These are phyloP conservation scores for Myxozyma kluyveri DNA, from an alignment of 805 yeast species.

Conservation along the genomic window DNA sequence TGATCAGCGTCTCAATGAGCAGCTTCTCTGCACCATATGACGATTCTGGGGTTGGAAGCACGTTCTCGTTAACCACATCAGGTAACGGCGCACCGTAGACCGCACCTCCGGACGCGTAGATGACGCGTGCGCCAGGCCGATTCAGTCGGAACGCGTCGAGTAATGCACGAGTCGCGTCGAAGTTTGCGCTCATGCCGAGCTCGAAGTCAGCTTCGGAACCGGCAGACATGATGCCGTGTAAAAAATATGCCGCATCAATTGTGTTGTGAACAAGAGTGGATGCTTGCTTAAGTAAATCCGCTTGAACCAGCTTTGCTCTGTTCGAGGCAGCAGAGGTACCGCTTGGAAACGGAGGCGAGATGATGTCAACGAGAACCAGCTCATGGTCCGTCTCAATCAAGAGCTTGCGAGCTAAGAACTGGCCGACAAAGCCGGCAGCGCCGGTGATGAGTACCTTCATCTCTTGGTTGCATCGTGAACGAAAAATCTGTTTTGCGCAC, in stretches of 20 bases:
- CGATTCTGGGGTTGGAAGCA: slow-evolving; percentile 30
- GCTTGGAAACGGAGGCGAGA: no score
- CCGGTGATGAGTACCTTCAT: slow-evolving; percentile 31
- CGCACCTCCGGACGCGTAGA: slow-evolving; percentile 32
- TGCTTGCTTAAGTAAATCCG: slow-evolving; percentile 22
- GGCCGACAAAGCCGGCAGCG: slow-evolving; percentile 32
- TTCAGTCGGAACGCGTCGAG: slow-evolving; percentile 20
- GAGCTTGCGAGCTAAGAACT: slow-evolving; percentile 24
- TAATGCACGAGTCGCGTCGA: slow-evolving; percentile 30
- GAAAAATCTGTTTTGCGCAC: no score
- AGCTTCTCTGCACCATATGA: slow-evolving; percentile 33
- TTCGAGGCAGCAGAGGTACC: no score
- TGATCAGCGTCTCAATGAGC: slow-evolving; percentile 29
- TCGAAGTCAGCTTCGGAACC: slow-evolving; percentile 33
- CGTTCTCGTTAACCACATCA: slow-evolving; percentile 22
- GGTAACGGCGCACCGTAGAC: slow-evolving; percentile 31
- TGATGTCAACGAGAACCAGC: slow-evolving; percentile 26
- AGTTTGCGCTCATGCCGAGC: slow-evolving; percentile 31
- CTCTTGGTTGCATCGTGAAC: not conserved
- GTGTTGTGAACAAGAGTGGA: slow-evolving; percentile 9
- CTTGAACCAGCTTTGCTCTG: slow-evolving; percentile 11
- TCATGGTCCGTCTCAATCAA: slow-evolving; percentile 6
- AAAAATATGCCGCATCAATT: slow-evolving; percentile 25
- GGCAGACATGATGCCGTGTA: slow-evolving; percentile 34
- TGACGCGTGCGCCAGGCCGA: slow-evolving; percentile 20